Conservation (phyloP, 1,284 basidiomycete species). For the Malassezia caprae region DNA sequence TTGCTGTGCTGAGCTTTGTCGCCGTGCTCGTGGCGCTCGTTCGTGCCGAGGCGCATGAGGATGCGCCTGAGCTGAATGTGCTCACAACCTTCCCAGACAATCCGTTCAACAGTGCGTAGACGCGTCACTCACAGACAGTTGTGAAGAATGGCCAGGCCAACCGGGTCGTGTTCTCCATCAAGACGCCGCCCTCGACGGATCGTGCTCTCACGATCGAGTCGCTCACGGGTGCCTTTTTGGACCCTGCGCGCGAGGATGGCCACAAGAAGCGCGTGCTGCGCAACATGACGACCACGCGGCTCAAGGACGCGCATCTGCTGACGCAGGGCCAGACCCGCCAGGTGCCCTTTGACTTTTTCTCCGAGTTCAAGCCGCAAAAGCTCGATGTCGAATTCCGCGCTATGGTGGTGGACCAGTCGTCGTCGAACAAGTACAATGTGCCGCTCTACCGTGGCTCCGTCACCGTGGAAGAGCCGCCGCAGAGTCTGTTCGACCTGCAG, state of each 20-base stretch:
- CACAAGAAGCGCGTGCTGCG: conserved; percentile 37
- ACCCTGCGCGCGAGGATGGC: conserved; percentile 36
- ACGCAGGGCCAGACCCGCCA: conserved; percentile 32
- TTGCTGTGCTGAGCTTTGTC: background rate
- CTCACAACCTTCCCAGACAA: conserved; percentile 44
- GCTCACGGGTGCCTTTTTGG: conserved; percentile 44
- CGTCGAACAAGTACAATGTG: conserved; percentile 37
- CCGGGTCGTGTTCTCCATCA: conserved; percentile 42
- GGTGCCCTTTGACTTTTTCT: conserved; percentile 41
- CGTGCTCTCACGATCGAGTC: conserved; percentile 34
- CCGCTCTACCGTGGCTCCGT: conserved; percentile 37
- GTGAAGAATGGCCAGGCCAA: conserved; percentile 45
- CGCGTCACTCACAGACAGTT: conserved; percentile 15
- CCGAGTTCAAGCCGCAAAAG: conserved; percentile 45
- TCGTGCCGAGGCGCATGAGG: conserved; percentile 24
- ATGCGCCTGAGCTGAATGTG: conserved; percentile 38
- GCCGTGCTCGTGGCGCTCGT: conserved; percentile 13
- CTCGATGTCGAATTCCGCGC: conserved; percentile 37
- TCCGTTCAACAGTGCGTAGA: conserved; percentile 29
- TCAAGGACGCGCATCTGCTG: conserved; percentile 35
- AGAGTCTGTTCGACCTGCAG: conserved; percentile 41
- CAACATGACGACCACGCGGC: conserved; percentile 43
- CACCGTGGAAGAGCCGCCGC: conserved; percentile 40
- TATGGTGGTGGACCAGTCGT: conserved; percentile 36
- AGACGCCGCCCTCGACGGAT: conserved; percentile 31